These are phyloP conservation scores for Diaporthe sp. DNA, from an alignment of 2,329 filamentous ascomycete species.

Conservation along the genomic window DNA sequence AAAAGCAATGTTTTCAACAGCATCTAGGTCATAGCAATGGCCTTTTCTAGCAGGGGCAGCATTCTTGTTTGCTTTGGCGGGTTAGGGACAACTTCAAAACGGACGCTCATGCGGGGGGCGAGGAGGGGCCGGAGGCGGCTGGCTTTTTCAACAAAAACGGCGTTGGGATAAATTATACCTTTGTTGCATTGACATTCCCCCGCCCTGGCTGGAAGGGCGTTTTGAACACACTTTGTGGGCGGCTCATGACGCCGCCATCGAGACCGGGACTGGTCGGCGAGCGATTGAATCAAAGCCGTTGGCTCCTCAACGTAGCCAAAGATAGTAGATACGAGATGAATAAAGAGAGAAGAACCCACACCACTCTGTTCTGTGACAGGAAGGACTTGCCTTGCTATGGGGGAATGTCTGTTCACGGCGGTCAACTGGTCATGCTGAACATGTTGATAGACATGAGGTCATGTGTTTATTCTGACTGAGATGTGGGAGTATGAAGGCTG, in stretches of 20 bases:
- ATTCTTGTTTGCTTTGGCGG: conserved; percentile 22
- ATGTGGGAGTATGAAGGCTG: neutral
- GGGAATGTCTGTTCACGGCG: neutral
- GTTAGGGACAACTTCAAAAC: conserved; percentile 25
- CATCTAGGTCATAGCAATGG: conserved; percentile 41
- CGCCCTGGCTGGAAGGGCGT: conserved; percentile 35
- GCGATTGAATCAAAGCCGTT: conserved; percentile 6
- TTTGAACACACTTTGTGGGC: conserved; percentile 21
- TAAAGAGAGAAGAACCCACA: conserved; percentile 1
- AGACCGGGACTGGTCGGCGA: neutral
- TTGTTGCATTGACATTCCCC: conserved; percentile 39
- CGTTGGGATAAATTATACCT: conserved; percentile 40
- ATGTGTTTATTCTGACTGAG: neutral
- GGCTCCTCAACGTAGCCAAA: conserved; percentile 40
- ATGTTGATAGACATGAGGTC: too few relatives aligned
- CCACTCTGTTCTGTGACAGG: neutral
- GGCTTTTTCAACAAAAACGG: conserved; percentile 42
- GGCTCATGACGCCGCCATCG: neutral
- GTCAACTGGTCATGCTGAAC: too few relatives aligned
- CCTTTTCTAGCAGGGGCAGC: conserved; percentile 20
- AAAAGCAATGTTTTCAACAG: conserved; percentile 48
- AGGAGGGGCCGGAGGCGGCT: conserved; percentile 34
- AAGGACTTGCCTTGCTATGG: neutral
- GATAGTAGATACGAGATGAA: conserved; percentile 25
- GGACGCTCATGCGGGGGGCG: conserved; percentile 6